Evolutionary conservation across 2,329 filamentous ascomycete genomes (phyloP).

Genomic region (Acephala macrosclerotiorum): DNA sequence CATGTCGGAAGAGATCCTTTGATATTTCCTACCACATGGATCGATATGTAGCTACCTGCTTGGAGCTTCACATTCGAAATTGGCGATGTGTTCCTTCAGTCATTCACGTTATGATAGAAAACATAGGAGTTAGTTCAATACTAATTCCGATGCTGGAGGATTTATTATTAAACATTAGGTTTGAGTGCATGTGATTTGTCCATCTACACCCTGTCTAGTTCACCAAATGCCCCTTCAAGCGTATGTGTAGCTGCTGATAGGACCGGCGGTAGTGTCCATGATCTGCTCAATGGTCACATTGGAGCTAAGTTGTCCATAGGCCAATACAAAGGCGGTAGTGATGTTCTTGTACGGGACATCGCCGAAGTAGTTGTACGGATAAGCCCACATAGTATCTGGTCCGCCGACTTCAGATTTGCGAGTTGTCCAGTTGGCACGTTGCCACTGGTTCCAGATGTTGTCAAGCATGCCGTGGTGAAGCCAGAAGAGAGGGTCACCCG

Average conservation of each 20-base stretch:
- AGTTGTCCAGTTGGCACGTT: conserved; percentile 15
- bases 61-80: too few relatives aligned
- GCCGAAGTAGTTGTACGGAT: conserved; percentile 21
- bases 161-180: too few relatives aligned
- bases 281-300: conserved; percentile 11
- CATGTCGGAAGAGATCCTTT: too few relatives aligned
- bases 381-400: conserved; percentile 20
- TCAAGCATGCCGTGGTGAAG: conserved; percentile 39
- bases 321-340: conserved; percentile 5
- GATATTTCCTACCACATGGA: too few relatives aligned
- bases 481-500: conserved; percentile 39
- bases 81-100: too few relatives aligned
- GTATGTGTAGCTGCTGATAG: conserved; percentile 15
- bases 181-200: too few relatives aligned
- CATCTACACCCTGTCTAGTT: too few relatives aligned
- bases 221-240: conserved; percentile 4
- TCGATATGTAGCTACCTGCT: too few relatives aligned
- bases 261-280: conserved; percentile 13
- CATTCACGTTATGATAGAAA: too few relatives aligned
- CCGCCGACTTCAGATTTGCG: conserved; percentile 18
- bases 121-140: too few relatives aligned
- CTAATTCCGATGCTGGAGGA: too few relatives aligned
- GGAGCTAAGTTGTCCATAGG: conserved; percentile 13
- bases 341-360: conserved; percentile 22
- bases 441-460: conserved; percentile 39